A percentile compares a stretch with the other conserved stretches of the same genome.
Conservation (phyloP, 2,329 filamentous ascomycete species). For the Aspergillus terreus region DNA sequence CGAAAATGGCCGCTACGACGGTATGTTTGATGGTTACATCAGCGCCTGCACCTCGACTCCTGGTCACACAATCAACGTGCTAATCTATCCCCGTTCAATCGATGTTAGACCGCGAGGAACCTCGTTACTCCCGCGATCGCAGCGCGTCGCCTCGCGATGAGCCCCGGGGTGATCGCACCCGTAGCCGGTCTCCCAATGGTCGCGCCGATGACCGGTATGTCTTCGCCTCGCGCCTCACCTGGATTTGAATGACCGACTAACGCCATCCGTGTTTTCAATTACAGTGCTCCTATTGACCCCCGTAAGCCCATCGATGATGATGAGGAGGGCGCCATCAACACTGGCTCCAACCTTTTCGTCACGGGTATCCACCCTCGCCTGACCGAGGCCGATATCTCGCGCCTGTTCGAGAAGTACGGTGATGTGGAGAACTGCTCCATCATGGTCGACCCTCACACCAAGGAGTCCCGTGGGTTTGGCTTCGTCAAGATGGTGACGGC, state of each 20-base stretch:
- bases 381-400: slow-evolving; percentile 82
- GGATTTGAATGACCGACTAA: slow-evolving; percentile 1
- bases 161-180: slow-evolving; percentile 51
- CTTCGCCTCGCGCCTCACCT: not conserved
- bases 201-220: slow-evolving; percentile 52
- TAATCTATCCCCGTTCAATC: slow-evolving; percentile 12
- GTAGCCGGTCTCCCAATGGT: slow-evolving; percentile 62
- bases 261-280: not conserved
- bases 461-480: slow-evolving; percentile 96
- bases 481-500: slow-evolving; percentile 99
- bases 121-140: slow-evolving; percentile 63
- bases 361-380: slow-evolving; percentile 95
- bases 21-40: slow-evolving; percentile 39
- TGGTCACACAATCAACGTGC: slow-evolving; percentile 9
- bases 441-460: slow-evolving; percentile 97
- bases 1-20: slow-evolving; percentile 63
- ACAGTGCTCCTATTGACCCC: slow-evolving; percentile 46
- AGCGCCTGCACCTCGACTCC: slow-evolving; percentile 5
- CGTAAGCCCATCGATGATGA: slow-evolving; percentile 49
- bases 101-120: slow-evolving; percentile 47
- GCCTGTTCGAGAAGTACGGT: slow-evolving; percentile 97
- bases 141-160: slow-evolving; percentile 64
- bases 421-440: slow-evolving; percentile 99
- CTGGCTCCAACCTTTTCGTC: slow-evolving; percentile 97
- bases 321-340: slow-evolving; percentile 78